Conservation (phyloP, 495 filamentous ascomycete genomes). For the Penicillium dipodomyicola region DNA sequence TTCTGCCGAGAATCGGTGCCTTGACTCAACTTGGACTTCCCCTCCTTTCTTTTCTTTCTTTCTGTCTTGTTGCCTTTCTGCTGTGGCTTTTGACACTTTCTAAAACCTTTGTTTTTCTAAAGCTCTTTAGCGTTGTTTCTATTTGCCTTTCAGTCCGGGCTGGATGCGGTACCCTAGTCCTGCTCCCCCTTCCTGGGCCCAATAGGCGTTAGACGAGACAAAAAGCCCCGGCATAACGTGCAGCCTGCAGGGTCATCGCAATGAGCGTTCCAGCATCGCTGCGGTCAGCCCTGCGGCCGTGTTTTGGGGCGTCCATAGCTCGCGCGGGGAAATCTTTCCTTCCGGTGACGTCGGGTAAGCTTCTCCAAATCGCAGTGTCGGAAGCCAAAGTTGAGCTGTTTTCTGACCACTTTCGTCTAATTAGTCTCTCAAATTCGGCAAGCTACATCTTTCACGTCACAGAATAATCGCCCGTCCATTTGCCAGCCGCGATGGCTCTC, state of each 20-base stretch:
- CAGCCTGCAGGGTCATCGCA: constrained; percentile 8
- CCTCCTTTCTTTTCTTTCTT: constrained; percentile 4
- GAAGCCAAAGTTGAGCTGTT: neutral
- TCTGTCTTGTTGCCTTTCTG: neutral
- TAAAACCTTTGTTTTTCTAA: neutral
- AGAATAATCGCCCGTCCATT: constrained; percentile 6
- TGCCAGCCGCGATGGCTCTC: constrained; percentile 18
- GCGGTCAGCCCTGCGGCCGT: constrained; percentile 35
- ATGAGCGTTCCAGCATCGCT: constrained; percentile 36
- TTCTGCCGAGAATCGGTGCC: constrained; percentile 9
- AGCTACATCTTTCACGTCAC: constrained; percentile 11
- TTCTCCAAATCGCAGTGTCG: neutral
- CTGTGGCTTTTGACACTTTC: constrained; percentile 1
- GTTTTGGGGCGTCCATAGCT: constrained; percentile 27
- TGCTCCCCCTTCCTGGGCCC: constrained; percentile 4
- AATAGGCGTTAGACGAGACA: constrained; percentile 7
- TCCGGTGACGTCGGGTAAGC: constrained; percentile 27
- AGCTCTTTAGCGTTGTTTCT: neutral
- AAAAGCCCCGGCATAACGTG: constrained; percentile 3
- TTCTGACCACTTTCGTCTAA: constrained; percentile 12
- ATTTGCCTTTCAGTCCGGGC: constrained; percentile 7
- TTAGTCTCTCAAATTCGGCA: constrained; percentile 21
- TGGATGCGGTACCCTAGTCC: constrained; percentile 10
- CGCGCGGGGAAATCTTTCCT: constrained; percentile 28
- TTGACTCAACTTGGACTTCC: neutral